Base-by-base conservation (phyloP, 2,329 filamentous ascomycete species). In the Alternaria triticina region DNA sequence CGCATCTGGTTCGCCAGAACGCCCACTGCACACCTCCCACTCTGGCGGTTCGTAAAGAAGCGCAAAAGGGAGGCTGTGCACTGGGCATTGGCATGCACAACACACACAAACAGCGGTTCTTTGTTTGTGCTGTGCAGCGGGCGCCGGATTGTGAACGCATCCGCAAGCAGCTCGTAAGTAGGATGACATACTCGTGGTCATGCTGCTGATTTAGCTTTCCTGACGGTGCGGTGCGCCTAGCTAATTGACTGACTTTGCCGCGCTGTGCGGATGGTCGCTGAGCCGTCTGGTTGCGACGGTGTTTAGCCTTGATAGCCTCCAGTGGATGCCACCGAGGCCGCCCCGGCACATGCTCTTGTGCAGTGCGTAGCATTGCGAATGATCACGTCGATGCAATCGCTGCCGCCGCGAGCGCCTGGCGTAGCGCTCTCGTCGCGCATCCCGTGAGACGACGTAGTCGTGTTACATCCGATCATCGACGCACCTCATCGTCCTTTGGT, bases 21-120 rank as follows among this genome's bases (percentile, higher is more conserved):
- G 33, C 20, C 17, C 13, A 12, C 47, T 55, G 36, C 50, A 43
- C 36, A 40, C 36, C 58, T n/a, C 58, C 43, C 51, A 36, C 17
- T 12, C 28, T 40, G 25, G 54, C 57, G 57, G 20, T 52, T 52
- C 49, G 49, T 36, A 40, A 36, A 52, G 33, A 40, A 40, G 36
- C 44, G 52, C 27, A 47, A 57, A 43, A 30, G 60, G 50, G 58
- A 68, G 67, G 69, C 63, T 63, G 69, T 64, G 68, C 40, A 59
- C 59, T 57, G 61, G 58, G 61, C 61, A 57, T 25, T 40, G 58
- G 61, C 61, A 65, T 55, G 59, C 58, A 67, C 54, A 58, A 58
- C 59, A 52, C 30, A 28, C 33, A 7, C 49, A 40, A 40, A 17
- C 36, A 40, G 33, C 33, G 15, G 33, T 40, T 40, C 49, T 36